phyloP scores from a whole-genome alignment of 148 eudicot genomes.

The Vaccinium darrowii region DNA sequence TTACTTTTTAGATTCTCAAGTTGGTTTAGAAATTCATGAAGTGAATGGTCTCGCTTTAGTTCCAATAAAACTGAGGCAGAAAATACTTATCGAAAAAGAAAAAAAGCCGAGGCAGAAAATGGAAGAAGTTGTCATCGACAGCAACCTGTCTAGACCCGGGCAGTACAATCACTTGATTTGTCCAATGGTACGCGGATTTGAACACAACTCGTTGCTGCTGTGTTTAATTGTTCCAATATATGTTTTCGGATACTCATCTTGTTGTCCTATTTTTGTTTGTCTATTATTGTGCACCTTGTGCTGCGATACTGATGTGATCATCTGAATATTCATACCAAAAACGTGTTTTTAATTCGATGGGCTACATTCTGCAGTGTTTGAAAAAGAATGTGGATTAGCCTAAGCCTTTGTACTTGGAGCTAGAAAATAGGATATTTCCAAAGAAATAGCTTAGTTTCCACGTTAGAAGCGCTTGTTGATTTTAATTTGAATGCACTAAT shows the following conservation, averaged over 20 bases:
- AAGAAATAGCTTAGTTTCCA: neutral
- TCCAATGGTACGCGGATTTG: slow-evolving; percentile 46
- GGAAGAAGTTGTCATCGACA: slow-evolving; percentile 48
- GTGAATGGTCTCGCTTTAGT: slow-evolving; percentile 10
- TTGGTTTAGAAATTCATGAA: slow-evolving; percentile 35
- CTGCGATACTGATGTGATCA: neutral
- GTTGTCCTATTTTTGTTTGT: neutral
- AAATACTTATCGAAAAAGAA: too few species aligned
- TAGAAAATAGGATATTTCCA: neutral
- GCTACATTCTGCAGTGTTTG: neutral
- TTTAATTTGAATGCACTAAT: neutral
- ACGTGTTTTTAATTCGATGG: neutral
- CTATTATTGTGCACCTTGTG: neutral
- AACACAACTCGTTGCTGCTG: neutral
- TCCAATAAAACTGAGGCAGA: slow-evolving; percentile 28
- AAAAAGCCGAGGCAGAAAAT: slow-evolving; percentile 26
- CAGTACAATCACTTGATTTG: slow-evolving; percentile 49
- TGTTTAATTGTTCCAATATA: neutral
- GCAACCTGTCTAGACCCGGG: slow-evolving; percentile 42
- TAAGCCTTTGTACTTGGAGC: neutral
- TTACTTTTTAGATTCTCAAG: slow-evolving; percentile 29
- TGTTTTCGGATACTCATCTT: neutral
- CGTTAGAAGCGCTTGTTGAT: neutral
- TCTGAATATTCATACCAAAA: neutral
- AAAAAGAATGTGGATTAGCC: neutral